Evolutionary conservation across 108 stramenopile species (phyloP).

Genomic region (Stephanodiscus minutulus): DNA sequence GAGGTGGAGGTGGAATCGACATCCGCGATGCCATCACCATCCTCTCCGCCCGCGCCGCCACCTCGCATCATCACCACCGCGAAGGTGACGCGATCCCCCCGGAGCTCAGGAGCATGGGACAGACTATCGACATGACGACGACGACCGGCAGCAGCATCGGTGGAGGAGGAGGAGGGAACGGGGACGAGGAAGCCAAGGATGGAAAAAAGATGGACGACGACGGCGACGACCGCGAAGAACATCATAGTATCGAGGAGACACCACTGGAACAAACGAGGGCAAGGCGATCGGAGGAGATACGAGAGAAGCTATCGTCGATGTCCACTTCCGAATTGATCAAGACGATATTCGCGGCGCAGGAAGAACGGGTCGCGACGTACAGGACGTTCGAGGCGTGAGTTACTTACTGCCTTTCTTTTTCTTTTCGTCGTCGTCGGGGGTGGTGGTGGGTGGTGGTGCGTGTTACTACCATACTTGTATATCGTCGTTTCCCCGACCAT

Average conservation of each 20-base stretch:
- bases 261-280: slow-evolving; percentile 48
- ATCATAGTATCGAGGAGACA: slow-evolving; percentile 19
- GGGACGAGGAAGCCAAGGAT: too few species aligned
- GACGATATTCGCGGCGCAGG: slow-evolving; percentile 61
- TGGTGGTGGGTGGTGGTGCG: too few species aligned
- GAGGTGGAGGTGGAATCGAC: too few species aligned
- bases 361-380: slow-evolving; percentile 75
- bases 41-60: slow-evolving; percentile 56
- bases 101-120: slow-evolving; percentile 67
- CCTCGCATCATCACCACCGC: slow-evolving; percentile 11
- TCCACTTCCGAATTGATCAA: slow-evolving; percentile 48
- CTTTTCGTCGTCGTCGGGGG: too few species aligned
- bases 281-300: slow-evolving; percentile 39
- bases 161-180: too few species aligned
- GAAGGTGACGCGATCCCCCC: slow-evolving; percentile 27
- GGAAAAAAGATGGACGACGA: background rate
- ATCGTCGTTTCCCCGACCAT: too few species aligned
- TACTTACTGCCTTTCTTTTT: too few species aligned
- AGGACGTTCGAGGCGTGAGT: slow-evolving; percentile 50
- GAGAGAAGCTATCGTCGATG: slow-evolving; percentile 52
- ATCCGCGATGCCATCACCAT: slow-evolving; percentile 75
- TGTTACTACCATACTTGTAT: too few species aligned
- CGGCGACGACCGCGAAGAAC: slow-evolving; percentile 10
- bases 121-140: slow-evolving; percentile 59
- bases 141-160: too few species aligned